Conservation (phyloP, 176 grass and related monocot species). For the Cenchrus fungigraminus region DNA sequence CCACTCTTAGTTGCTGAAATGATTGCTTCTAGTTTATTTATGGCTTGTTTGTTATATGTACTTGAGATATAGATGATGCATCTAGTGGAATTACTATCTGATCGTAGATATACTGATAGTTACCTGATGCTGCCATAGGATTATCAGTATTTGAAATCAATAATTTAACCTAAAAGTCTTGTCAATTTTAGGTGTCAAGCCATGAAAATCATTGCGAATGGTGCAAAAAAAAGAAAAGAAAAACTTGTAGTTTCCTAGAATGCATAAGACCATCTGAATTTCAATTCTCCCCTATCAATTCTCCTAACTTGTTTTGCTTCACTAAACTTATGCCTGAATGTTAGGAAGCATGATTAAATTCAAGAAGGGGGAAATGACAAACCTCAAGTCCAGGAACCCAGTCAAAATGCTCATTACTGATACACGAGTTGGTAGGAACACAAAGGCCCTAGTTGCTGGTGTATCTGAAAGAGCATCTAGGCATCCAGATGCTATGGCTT, state of each 20-base stretch:
- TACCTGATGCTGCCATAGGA: not conserved
- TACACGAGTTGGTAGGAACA: slow-evolving; percentile 90
- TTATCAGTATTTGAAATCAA: not conserved
- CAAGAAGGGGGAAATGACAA: slow-evolving; percentile 66
- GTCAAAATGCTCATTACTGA: slow-evolving; percentile 92
- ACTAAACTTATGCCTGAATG: slow-evolving; percentile 19
- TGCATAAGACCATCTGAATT: not conserved
- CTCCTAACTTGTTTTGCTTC: not conserved
- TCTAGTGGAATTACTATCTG: not conserved
- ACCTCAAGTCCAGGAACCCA: slow-evolving; percentile 57
- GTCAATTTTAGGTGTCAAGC: not conserved
- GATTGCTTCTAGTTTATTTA: slow-evolving; percentile 11
- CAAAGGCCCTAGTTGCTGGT: slow-evolving; percentile 79
- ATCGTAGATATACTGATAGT: not conserved
- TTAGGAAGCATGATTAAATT: slow-evolving; percentile 93
- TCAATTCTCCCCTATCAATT: not conserved
- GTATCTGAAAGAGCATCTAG: slow-evolving; percentile 77
- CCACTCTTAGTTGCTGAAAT: not conserved
- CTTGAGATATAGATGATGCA: slow-evolving; percentile 11
- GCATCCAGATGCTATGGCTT: slow-evolving; percentile 73
- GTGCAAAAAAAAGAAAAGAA: not conserved
- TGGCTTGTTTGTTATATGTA: not conserved
- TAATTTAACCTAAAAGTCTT: not conserved
- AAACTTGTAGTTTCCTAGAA: not conserved
- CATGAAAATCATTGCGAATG: not conserved